Evolutionary conservation across 2,329 filamentous ascomycete genomes (phyloP).

Genomic region (Exophiala oligosperma): DNA sequence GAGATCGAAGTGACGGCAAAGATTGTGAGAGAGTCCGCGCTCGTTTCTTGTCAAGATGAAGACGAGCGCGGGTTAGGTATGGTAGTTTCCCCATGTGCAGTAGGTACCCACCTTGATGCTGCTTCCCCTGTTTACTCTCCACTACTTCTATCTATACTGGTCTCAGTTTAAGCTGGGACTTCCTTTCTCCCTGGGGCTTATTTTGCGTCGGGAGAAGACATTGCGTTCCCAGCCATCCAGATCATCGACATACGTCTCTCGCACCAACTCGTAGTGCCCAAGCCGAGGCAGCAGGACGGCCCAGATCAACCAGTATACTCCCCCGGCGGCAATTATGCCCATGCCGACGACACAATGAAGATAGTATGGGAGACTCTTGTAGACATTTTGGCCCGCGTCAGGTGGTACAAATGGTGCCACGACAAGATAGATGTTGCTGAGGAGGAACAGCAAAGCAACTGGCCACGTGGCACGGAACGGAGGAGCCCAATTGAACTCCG

Average conservation of each 20-base stretch:
- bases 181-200: not conserved
- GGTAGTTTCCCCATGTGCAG: no score
- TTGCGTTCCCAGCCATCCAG: conserved; percentile 63
- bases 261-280: conserved; percentile 54
- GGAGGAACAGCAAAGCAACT: conserved; percentile 53
- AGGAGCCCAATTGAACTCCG: conserved; percentile 42
- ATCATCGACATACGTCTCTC: conserved; percentile 56
- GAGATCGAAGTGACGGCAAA: no score
- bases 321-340: conserved; percentile 50
- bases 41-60: no score
- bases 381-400: conserved; percentile 48
- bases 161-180: not conserved
- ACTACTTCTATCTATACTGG: no score
- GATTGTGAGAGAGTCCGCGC: no score
- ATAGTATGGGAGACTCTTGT: conserved; percentile 54
- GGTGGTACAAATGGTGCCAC: conserved; percentile 55
- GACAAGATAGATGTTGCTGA: conserved; percentile 55
- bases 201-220: conserved; percentile 42
- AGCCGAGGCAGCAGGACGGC: conserved; percentile 48
- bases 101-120: no score
- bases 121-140: no score
- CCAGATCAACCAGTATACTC: conserved; percentile 55
- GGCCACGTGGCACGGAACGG: conserved; percentile 52
- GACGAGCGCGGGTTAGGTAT: no score
- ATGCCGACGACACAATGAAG: conserved; percentile 55